Conservation (phyloP, 2,329 filamentous ascomycete genomes). For the Aquanectria penicillioides region DNA sequence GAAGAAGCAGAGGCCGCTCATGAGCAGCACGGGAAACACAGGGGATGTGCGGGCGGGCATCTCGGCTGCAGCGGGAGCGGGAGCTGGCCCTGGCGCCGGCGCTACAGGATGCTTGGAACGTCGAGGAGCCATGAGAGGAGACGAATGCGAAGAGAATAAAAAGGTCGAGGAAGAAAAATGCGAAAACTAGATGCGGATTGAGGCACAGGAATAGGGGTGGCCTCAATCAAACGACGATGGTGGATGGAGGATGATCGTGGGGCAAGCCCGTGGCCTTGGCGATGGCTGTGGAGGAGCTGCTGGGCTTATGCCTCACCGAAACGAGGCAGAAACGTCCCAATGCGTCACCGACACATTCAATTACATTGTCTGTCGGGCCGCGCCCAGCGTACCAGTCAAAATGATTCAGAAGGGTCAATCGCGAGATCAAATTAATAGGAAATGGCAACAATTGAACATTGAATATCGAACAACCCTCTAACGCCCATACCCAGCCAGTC, state of each 20-base stretch:
- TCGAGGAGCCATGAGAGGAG: too few species aligned
- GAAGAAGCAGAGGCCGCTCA: constrained; percentile 30
- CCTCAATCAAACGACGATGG: too few species aligned
- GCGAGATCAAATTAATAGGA: too few species aligned
- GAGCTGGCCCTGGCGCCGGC: too few species aligned
- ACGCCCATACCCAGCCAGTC: constrained; percentile 4
- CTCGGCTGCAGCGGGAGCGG: constrained; percentile 5
- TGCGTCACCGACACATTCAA: neutral
- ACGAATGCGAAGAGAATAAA: too few species aligned
- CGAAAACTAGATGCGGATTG: too few species aligned
- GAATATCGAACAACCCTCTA: constrained; percentile 1
- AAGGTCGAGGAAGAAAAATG: too few species aligned
- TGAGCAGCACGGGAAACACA: constrained; percentile 24
- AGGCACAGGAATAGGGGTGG: too few species aligned
- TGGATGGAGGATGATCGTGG: neutral
- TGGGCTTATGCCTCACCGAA: neutral
- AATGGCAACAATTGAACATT: neutral
- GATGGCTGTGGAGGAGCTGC: neutral
- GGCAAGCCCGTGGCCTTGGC: neutral
- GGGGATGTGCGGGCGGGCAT: constrained; percentile 19
- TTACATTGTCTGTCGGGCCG: neutral
- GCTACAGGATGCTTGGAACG: too few species aligned
- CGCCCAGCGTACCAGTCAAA: too few species aligned
- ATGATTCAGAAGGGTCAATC: too few species aligned
- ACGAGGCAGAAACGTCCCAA: neutral